Evolutionary conservation across 2,329 filamentous ascomycete genomes (phyloP).

Genomic region (Penicillium verrucosum): DNA sequence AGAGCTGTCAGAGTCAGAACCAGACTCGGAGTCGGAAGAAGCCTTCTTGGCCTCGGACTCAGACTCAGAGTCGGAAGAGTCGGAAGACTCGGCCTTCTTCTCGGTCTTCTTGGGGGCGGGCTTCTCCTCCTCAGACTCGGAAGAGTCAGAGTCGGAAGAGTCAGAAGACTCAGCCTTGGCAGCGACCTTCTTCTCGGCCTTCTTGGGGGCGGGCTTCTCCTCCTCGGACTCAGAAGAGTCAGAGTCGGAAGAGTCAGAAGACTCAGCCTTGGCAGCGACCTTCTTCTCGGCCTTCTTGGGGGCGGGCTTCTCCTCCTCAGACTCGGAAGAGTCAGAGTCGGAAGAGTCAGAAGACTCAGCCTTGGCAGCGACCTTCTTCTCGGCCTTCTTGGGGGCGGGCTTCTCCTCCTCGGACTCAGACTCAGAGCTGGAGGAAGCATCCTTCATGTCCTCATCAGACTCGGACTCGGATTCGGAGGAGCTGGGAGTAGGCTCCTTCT

Average conservation of each 20-base stretch:
- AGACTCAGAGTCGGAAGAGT: conserved; percentile 32
- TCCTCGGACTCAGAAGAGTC: conserved; percentile 35
- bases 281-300: conserved; percentile 30
- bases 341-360: conserved; percentile 29
- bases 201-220: conserved; percentile 29
- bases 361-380: conserved; percentile 30
- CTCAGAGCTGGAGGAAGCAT: conserved; percentile 25
- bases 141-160: conserved; percentile 31
- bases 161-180: conserved; percentile 29
- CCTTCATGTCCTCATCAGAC: conserved; percentile 40
- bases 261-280: conserved; percentile 29
- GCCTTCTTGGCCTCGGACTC: conserved; percentile 29
- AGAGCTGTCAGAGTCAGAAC: conserved; percentile 27
- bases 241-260: conserved; percentile 28
- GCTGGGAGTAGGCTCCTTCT: conserved; percentile 41
- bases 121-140: conserved; percentile 36
- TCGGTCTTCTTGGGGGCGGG: conserved; percentile 24
- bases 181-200: conserved; percentile 26
- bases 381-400: conserved; percentile 24
- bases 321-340: conserved; percentile 17
- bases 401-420: conserved; percentile 30
- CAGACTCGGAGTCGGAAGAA: conserved; percentile 25
- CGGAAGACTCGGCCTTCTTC: conserved; percentile 31
- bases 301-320: conserved; percentile 30
- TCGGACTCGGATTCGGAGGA: conserved; percentile 30